phyloP scores from a whole-genome alignment of 129 eudicot species.

The Centella asiatica region DNA sequence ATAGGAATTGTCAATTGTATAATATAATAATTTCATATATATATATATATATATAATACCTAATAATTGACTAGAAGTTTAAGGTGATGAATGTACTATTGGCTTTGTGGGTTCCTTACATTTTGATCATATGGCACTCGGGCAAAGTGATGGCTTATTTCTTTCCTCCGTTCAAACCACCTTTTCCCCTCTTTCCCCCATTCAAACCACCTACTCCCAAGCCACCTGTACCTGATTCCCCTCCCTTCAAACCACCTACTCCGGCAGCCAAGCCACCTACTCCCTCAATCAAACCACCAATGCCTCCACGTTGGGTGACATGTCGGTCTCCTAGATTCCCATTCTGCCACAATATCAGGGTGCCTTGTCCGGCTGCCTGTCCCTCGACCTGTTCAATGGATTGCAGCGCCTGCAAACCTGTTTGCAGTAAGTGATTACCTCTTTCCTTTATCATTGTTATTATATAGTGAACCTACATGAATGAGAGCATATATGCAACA shows the following conservation, averaged over 20 bases:
- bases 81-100: constrained; percentile 3
- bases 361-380: constrained; percentile 20
- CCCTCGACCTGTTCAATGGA: constrained; percentile 18
- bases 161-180: neutral
- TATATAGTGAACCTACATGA: too few species aligned
- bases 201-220: neutral
- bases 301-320: constrained; percentile 8
- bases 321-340: constrained; percentile 20
- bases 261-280: neutral
- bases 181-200: neutral
- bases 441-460: neutral
- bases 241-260: neutral
- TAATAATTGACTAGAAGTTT: too few species aligned
- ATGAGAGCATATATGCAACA: too few species aligned
- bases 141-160: neutral
- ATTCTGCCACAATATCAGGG: constrained; percentile 9
- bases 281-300: neutral
- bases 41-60: too few species aligned
- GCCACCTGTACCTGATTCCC: too few species aligned
- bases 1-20: too few species aligned
- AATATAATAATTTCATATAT: too few species aligned
- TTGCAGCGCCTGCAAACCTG: constrained; percentile 38
- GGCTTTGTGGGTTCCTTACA: constrained; percentile 16
- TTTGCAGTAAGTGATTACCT: constrained; percentile 30
- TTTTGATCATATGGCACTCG: constrained; percentile 7